Conservation (phyloP, 805 yeast species). For the Sugiyamaella americana region DNA sequence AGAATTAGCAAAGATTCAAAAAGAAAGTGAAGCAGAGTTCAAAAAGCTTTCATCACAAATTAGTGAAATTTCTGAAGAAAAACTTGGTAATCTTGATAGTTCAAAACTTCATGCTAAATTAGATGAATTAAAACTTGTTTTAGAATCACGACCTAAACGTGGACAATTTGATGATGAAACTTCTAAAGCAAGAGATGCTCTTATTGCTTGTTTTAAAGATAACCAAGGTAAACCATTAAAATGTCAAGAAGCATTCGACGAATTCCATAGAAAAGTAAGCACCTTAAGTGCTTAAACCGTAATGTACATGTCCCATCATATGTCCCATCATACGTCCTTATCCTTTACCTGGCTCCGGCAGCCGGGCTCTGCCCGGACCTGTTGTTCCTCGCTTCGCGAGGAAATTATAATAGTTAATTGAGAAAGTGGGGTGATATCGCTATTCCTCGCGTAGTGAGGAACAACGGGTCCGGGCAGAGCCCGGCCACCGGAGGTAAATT, state of each 20-base stretch:
- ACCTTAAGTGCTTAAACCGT: not conserved
- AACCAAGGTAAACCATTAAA: constrained; percentile 29
- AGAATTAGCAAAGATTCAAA: constrained; percentile 29
- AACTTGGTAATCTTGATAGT: constrained; percentile 17
- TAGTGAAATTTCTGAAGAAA: constrained; percentile 15
- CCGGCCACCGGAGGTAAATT: not conserved
- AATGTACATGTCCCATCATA: no score
- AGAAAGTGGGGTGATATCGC: no score
- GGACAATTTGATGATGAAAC: constrained; percentile 28
- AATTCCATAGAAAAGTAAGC: constrained; percentile 18
- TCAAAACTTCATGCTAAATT: constrained; percentile 25
- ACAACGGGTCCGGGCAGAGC: not conserved
- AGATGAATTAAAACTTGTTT: constrained; percentile 26
- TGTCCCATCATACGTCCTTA: no score
- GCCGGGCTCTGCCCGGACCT: no score
- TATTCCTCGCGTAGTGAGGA: not conserved
- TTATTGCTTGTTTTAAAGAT: constrained; percentile 27
- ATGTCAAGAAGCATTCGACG: constrained; percentile 30
- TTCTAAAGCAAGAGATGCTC: constrained; percentile 24
- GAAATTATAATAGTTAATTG: no score
- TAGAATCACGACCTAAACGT: constrained; percentile 28
- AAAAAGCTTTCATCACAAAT: constrained; percentile 17
- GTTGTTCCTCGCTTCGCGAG: no score
- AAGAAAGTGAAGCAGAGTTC: constrained; percentile 27
- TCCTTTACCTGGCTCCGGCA: no score